phyloP scores from a whole-genome alignment of 176 grass and related monocot genomes.

The Poa annua region DNA sequence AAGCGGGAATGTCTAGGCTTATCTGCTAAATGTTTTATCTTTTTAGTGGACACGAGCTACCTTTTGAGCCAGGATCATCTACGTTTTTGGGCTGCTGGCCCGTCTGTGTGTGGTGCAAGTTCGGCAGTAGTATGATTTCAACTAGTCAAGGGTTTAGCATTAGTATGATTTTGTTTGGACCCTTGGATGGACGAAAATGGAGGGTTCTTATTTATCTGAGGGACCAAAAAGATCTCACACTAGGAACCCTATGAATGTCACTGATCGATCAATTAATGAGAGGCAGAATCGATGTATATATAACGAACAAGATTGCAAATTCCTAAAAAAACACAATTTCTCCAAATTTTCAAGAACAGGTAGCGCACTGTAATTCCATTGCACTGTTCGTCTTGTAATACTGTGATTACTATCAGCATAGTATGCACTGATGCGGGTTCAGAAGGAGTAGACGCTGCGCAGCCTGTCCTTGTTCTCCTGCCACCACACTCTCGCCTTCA shows the following conservation, averaged over 20 bases:
- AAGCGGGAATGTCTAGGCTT: no score
- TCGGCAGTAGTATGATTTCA: no score
- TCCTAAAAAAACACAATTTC: conserved; percentile 49
- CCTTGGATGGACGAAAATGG: no score
- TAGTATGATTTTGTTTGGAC: no score
- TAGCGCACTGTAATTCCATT: not conserved
- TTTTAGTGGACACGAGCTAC: no score
- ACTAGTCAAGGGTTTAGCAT: no score
- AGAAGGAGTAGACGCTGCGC: conserved; percentile 35
- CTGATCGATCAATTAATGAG: not conserved
- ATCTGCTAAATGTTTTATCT: no score
- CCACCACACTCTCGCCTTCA: conserved; percentile 40
- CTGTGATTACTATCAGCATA: not conserved
- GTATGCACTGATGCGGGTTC: not conserved
- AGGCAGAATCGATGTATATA: not conserved
- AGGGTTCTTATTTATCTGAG: no score
- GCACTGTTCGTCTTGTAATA: not conserved
- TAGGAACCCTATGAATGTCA: not conserved
- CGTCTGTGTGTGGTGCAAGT: no score
- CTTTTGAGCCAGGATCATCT: no score
- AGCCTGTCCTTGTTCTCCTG: conserved; percentile 34
- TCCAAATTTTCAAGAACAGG: not conserved
- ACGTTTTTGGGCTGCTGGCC: no score
- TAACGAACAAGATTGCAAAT: not conserved
- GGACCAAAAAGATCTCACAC: no score